Evolutionary conservation across 768 basidiomycete genomes (phyloP).

Genomic region (Fistulinella prunicolor): DNA sequence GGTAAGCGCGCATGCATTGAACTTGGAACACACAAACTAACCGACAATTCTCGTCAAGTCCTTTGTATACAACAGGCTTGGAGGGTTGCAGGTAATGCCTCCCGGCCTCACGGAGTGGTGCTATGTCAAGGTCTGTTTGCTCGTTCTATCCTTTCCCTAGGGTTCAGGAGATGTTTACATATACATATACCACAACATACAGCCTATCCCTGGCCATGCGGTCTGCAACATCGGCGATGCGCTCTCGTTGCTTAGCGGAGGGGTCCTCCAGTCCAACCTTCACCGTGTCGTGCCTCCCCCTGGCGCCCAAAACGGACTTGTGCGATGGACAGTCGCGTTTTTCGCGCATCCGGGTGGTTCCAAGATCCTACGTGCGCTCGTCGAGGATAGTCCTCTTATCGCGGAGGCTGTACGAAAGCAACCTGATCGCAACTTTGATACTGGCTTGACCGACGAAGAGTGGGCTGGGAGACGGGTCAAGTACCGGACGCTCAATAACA

Average conservation of each 20-base stretch:
- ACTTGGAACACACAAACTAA: neutral
- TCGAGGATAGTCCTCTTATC: constrained; percentile 49
- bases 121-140: constrained; percentile 69
- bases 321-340: constrained; percentile 67
- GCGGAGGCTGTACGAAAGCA: constrained; percentile 38
- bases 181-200: neutral
- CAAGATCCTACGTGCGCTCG: constrained; percentile 47
- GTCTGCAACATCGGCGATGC: constrained; percentile 66
- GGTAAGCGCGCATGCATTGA: constrained; percentile 32
- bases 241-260: constrained; percentile 57
- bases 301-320: constrained; percentile 46
- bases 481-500: constrained; percentile 41
- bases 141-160: neutral
- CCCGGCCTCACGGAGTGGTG: constrained; percentile 63
- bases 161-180: neutral
- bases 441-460: constrained; percentile 35
- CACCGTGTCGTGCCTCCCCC: constrained; percentile 67
- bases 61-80: constrained; percentile 66
- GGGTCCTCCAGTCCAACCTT: constrained; percentile 59
- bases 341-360: constrained; percentile 62
- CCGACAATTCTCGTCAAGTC: constrained; percentile 35
- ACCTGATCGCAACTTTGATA: constrained; percentile 38
- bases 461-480: constrained; percentile 43
- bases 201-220: constrained; percentile 55
- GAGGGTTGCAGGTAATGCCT: constrained; percentile 66